Percentiles rank a stretch among this genome's conserved stretches.
Conservation (phyloP, 148 eudicot genomes). For the Rheum nobile region DNA sequence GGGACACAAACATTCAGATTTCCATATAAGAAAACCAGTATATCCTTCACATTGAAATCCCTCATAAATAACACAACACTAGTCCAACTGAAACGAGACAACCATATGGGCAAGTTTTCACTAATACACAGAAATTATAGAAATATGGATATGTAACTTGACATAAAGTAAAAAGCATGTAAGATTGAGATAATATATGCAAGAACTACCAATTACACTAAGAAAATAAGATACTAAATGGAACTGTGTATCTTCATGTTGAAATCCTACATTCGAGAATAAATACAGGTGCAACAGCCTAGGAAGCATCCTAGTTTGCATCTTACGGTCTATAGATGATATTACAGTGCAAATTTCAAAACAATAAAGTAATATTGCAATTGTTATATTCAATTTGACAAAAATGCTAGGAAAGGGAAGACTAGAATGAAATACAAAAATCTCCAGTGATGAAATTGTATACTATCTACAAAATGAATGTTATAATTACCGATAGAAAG, state of each 20-base stretch:
- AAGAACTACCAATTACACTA: not conserved
- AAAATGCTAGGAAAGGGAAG: not conserved
- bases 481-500: too few relatives aligned
- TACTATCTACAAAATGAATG: too few relatives aligned
- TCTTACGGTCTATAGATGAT: not conserved
- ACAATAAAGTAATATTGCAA: not conserved
- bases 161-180: not conserved
- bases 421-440: not conserved
- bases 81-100: not conserved
- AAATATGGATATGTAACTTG: not conserved
- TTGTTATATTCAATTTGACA: not conserved
- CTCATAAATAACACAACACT: not conserved
- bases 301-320: not conserved
- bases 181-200: not conserved
- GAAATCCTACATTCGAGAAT: not conserved
- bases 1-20: too few relatives aligned
- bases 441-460: too few relatives aligned
- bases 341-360: not conserved
- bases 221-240: not conserved
- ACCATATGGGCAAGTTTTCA: not conserved
- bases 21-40: too few relatives aligned
- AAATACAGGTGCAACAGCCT: not conserved
- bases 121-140: not conserved
- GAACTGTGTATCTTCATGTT: not conserved
- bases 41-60: too few relatives aligned